Evolutionary conservation across 345 rosid genomes (phyloP).

Genomic region (Salix arbutifolia): DNA sequence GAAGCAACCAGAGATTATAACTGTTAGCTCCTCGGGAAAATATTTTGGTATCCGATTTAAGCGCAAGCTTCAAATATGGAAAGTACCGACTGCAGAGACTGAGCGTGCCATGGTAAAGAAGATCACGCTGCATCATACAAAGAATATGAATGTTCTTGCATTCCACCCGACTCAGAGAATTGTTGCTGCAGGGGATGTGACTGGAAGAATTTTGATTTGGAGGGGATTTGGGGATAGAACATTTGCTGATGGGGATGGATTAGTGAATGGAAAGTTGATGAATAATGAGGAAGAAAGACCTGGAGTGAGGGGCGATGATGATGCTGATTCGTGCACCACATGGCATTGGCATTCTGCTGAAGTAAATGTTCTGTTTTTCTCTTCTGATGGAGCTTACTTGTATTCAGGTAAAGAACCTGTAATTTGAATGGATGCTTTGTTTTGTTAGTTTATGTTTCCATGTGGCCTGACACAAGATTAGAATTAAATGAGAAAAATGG

Average conservation of each 20-base stretch:
- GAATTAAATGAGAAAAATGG: neutral
- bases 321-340: slow-evolving; percentile 87
- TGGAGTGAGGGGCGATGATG: slow-evolving; percentile 88
- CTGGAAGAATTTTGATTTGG: slow-evolving; percentile 91
- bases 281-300: slow-evolving; percentile 62
- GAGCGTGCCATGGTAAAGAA: slow-evolving; percentile 41
- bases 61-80: slow-evolving; percentile 64
- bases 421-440: neutral
- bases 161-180: slow-evolving; percentile 80
- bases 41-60: slow-evolving; percentile 58
- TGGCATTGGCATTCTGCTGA: slow-evolving; percentile 89
- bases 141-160: slow-evolving; percentile 55
- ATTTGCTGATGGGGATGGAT: slow-evolving; percentile 30
- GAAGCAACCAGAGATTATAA: slow-evolving; percentile 50
- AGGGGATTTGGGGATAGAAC: slow-evolving; percentile 68
- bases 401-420: slow-evolving; percentile 60
- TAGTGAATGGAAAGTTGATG: slow-evolving; percentile 19
- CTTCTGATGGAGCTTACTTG: slow-evolving; percentile 88
- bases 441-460: neutral
- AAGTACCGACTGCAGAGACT: slow-evolving; percentile 52
- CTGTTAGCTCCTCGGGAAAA: slow-evolving; percentile 54
- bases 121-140: slow-evolving; percentile 79
- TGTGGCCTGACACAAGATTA: neutral
- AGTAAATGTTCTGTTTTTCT: slow-evolving; percentile 66
- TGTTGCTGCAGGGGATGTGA: slow-evolving; percentile 84